These are phyloP conservation scores for Pleurotus tuoliensis DNA, from an alignment of 768 basidiomycete genomes.

Conservation along the genomic window DNA sequence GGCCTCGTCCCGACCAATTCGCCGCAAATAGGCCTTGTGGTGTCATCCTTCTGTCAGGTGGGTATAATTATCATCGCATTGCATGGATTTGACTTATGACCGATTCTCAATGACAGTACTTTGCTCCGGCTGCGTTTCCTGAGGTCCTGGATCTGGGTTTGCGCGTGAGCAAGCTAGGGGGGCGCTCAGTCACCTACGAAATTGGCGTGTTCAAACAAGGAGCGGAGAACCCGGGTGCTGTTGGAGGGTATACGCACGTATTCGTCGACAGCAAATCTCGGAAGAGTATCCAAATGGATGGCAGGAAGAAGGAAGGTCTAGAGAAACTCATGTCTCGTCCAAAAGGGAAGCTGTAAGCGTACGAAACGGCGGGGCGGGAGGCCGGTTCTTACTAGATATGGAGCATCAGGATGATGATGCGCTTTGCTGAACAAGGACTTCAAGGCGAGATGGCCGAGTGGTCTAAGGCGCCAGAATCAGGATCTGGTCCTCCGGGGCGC, in stretches of 20 bases:
- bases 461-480: slow-evolving; percentile 7
- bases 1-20: slow-evolving; percentile 48
- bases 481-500: slow-evolving; percentile 16
- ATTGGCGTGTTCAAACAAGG: slow-evolving; percentile 68
- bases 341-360: background rate
- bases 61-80: slow-evolving; percentile 2
- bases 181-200: slow-evolving; percentile 76
- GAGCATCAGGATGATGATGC: no score
- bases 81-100: background rate
- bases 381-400: no score
- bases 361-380: no score
- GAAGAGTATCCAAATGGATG: slow-evolving; percentile 48
- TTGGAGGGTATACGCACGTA: slow-evolving; percentile 76
- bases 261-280: slow-evolving; percentile 64
- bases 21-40: slow-evolving; percentile 66
- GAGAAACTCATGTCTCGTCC: slow-evolving; percentile 25
- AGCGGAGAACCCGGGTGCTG: slow-evolving; percentile 31
- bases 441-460: slow-evolving; percentile 6
- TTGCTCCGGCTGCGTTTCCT: slow-evolving; percentile 70
- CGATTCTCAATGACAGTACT: slow-evolving; percentile 43
- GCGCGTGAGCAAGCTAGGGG: slow-evolving; percentile 63
- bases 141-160: slow-evolving; percentile 67
- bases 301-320: slow-evolving; percentile 42
- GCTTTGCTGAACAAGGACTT: background rate
- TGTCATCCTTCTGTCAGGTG: slow-evolving; percentile 72